phyloP scores from a whole-genome alignment of 352 stramenopile genomes.

The Phytophthora nicotianae region DNA sequence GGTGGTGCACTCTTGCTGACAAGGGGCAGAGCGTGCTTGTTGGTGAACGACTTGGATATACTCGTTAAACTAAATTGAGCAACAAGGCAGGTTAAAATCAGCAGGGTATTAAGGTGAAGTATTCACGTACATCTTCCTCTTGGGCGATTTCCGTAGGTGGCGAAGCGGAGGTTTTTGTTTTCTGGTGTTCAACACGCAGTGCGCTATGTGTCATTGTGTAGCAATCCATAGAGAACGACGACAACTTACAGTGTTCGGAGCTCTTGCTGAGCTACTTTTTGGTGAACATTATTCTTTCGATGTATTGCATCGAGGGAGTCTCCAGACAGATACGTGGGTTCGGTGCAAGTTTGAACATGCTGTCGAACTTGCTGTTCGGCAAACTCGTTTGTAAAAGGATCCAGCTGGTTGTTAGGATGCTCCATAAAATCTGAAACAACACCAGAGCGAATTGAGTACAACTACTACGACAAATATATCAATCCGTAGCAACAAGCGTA shows the following conservation, averaged over 20 bases:
- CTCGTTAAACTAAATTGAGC: slow-evolving; percentile 11
- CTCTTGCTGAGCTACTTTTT: slow-evolving; percentile 10
- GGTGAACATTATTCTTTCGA: slow-evolving; percentile 7
- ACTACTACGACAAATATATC: not conserved
- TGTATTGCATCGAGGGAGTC: slow-evolving; percentile 1
- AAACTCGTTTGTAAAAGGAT: slow-evolving; percentile 3
- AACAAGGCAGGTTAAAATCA: not conserved
- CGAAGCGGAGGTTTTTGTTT: slow-evolving; percentile 23
- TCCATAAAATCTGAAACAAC: slow-evolving; percentile 53
- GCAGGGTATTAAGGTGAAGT: not conserved
- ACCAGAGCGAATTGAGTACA: not conserved
- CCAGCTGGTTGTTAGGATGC: slow-evolving; percentile 29
- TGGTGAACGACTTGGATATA: slow-evolving; percentile 9
- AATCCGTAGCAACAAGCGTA: slow-evolving; percentile 22
- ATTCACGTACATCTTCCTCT: slow-evolving; percentile 28
- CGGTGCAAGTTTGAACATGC: not conserved
- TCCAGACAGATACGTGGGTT: slow-evolving; percentile 2
- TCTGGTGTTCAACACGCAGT: slow-evolving; percentile 1
- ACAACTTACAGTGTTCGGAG: slow-evolving; percentile 30
- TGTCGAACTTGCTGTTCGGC: not conserved
- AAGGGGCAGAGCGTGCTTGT: slow-evolving; percentile 30
- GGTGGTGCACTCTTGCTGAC: slow-evolving; percentile 24
- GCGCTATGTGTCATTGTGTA: not conserved
- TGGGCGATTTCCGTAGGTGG: slow-evolving; percentile 20
- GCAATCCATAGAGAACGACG: not conserved